Conservation (phyloP, 2,329 filamentous ascomycete species). For the Rhinocladiella similis region DNA sequence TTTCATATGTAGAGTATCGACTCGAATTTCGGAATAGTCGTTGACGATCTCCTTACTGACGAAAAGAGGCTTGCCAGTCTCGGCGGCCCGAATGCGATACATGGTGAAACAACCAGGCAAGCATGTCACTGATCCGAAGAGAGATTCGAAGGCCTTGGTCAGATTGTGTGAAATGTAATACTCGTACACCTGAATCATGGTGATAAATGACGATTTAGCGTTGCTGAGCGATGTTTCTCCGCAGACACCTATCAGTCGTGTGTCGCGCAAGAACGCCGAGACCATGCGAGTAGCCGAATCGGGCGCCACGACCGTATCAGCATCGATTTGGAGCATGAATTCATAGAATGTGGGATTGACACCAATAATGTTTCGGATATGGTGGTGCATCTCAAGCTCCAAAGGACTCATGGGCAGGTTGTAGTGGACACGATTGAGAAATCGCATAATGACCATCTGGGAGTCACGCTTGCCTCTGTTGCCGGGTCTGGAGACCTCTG, state of each 20-base stretch:
- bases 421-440: constrained; percentile 98
- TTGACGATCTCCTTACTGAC: constrained; percentile 91
- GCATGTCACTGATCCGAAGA: constrained; percentile 97
- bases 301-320: constrained; percentile 87
- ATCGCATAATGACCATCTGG: constrained; percentile 97
- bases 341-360: constrained; percentile 99
- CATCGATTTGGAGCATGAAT: constrained; percentile 93
- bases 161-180: constrained; percentile 99
- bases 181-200: constrained; percentile 99
- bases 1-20: constrained; percentile 98
- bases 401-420: constrained; percentile 94
- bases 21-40: constrained; percentile 85
- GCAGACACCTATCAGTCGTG: constrained; percentile 87
- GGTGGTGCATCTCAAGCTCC: constrained; percentile 97
- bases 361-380: constrained; percentile 97
- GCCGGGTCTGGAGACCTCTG: constrained; percentile 74
- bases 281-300: constrained; percentile 93
- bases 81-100: constrained; percentile 94
- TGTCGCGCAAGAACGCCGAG: constrained; percentile 85
- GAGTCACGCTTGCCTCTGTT: constrained; percentile 99
- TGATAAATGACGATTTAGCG: constrained; percentile 87
- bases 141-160: constrained; percentile 92
- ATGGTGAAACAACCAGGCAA: constrained; percentile 98
- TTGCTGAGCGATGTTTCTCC: constrained; percentile 94
- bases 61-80: constrained; percentile 93